Base-by-base conservation (phyloP, 2,329 filamentous ascomycete genomes). In the Alternaria infectoria region DNA sequence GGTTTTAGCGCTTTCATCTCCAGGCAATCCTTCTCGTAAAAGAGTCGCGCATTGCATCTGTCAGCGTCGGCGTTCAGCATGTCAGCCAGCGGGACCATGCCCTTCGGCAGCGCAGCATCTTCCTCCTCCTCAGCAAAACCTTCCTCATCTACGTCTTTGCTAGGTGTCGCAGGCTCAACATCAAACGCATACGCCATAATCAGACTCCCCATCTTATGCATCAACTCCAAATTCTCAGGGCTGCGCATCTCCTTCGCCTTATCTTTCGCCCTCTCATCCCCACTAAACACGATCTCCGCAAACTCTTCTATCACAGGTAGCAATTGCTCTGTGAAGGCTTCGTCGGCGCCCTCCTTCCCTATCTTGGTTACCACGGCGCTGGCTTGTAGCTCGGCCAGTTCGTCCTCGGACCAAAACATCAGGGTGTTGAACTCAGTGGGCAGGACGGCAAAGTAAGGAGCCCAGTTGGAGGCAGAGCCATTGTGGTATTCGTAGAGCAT, bases 131-230 rank as follows among this genome's bases (percentile, higher is more conserved):
- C 81, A 5, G 74, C 78, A 61, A 80, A 83, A 17, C 83, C 83
- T 51, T 86, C 86, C 3, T 89, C 86, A 2, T 88, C 87, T 0
- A 87, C 84, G 5, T 89, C 84, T 21, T 88, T 86, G 13, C 66
- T 65, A 6, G 62, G 54, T 40, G 69, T 65, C 13, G 71, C 75
- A 36, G 84, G 84, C 67, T 89, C 88, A 7, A 97, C 86, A 69
- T 97, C 93, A 76, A 97, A 97, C 0, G 93, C 93, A 76, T 97
- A 97, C 0, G 93, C 91, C 93, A 97, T 96, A 69, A 97, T 95
- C 15, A 91, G 89, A 64, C 91, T 94, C 2, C 92, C 93, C 90
- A 97, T 94, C 9, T 88, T 86, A 77, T 97, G 93, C 56, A 91
- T 91, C 17, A 89, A 77, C 15, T 80, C 72, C 4, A 90, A 73